These are phyloP conservation scores for Podila minutissima DNA, from an alignment of 192 early-diverging fungal species.

Conservation along the genomic window DNA sequence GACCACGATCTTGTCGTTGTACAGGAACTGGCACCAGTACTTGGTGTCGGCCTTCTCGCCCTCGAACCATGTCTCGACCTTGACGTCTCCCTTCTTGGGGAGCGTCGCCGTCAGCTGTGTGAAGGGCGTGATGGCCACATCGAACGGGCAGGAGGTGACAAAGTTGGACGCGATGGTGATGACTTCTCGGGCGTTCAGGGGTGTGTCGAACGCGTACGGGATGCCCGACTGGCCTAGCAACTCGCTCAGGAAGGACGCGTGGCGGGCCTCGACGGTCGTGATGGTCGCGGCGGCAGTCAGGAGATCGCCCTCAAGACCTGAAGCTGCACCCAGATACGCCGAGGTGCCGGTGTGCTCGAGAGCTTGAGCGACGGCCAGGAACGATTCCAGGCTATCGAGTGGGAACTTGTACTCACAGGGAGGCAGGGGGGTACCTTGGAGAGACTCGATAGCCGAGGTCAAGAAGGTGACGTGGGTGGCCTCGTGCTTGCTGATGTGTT, in stretches of 20 bases:
- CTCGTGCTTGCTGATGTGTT: constrained; percentile 24
- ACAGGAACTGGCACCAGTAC: constrained; percentile 37
- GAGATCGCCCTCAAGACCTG: no score
- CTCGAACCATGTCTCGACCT: constrained; percentile 9
- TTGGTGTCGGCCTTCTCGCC: not conserved
- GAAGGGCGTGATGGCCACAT: constrained; percentile 11
- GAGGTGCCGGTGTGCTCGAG: constrained; percentile 60
- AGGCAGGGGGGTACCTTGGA: constrained; percentile 18
- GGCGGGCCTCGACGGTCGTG: no score
- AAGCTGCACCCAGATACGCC: constrained; percentile 62
- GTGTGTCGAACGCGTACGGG: no score
- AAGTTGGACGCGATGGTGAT: constrained; percentile 14
- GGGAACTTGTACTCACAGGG: constrained; percentile 32
- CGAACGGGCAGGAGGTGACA: constrained; percentile 14
- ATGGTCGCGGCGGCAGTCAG: no score
- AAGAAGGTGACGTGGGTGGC: constrained; percentile 18
- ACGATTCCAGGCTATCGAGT: constrained; percentile 50
- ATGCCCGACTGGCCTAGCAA: no score
- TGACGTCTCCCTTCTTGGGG: constrained; percentile 1
- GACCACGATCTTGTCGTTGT: constrained; percentile 9
- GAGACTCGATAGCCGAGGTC: constrained; percentile 18
- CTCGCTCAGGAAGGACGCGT: no score
- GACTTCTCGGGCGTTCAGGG: constrained; percentile 4
- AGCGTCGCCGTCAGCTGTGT: constrained; percentile 13
- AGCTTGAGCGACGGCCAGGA: constrained; percentile 56